Base-by-base conservation (phyloP, 306 rosid genomes). In the Pachyrhizus erosus region DNA sequence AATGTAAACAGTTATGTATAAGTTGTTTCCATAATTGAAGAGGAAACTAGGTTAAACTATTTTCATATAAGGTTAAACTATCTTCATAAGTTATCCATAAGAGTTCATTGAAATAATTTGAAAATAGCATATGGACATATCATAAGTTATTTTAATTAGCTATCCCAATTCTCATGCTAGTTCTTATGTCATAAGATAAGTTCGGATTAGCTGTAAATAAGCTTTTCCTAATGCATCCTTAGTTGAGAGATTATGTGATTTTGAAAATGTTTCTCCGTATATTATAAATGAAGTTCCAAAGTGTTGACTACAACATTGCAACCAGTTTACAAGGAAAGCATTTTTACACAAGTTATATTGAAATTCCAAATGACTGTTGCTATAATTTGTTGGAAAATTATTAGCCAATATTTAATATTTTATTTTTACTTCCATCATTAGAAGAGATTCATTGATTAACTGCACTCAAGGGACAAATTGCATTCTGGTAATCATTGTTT, bases 401-500 rank as follows among this genome's bases (percentile, higher is more conserved):
- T n/a, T 57, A 57, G 51, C 34, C 31, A 12, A 57, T n/a, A 66
- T 21, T 48, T 27, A 46, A 42, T 70, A 34, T 62, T 77, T 78
- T 64, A 24, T 77, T 54, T 45, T 55, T 60, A 74, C 60, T 52
- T 65, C 33, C 54, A 31, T 79, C 29, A 79, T 67, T 31, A 58
- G 48, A 75, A 66, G 77, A 74, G 24, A 67, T 68, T 9, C 31
- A 66, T 52, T 18, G 5, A 55, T 7, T 73, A 84, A 84, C 42
- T 67, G 23, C 39, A 45, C 49, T 55, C 77, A 66, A 37, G 18
- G 49, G 71, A 31, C 48, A 57, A 29, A 29, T 40, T 70, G 34
- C 24, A 57, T 70, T 78, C 26, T 17, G 8, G 21, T 17, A 62
- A 62, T 66, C 70, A 62, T 52, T 43, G 24, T 82, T 52, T n/a